Base-by-base conservation (phyloP, 805 yeast genomes). In the Ogataea pignaliae region DNA sequence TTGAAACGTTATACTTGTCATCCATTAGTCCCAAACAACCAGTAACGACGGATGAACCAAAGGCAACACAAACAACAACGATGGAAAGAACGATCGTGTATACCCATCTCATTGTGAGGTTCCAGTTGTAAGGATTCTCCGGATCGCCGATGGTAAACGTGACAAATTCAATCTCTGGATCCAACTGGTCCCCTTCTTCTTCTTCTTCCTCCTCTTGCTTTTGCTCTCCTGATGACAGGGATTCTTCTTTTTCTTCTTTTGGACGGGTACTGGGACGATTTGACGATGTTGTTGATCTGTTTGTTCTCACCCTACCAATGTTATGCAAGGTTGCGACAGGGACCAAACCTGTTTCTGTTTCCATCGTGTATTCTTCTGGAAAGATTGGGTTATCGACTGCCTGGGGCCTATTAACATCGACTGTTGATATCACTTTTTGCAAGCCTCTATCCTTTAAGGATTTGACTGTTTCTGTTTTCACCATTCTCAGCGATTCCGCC, bases 361-460 rank as follows among this genome's bases (percentile, higher is more conserved):
- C 97, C 63, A 89, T 52, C 7, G 89, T 85, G 62, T 87, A 89
- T 61, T 89, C 96, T 70, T 89, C 97, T 9, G 97, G 97, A 72
- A 89, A 89, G 31, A 88, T 83, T 13, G 91, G 85, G 50, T 76
- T 75, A 47, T 72, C 75, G 18, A 76, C 71, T 33, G 59, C 66
- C 39, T 69, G 54, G 8, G 87, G 85, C 37, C 79, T 75, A 51
- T 75, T 75, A 34, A 81, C 65, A 51, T 79, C 87, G 0, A 79
- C 75, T 26, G 68, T 57, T 4, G 86, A 81, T 1, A 77, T 69
- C 3, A 66, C 70, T n/a, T 73, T 63, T 6, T 78, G 69, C 13
- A 85, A 55, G 45, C 93, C 93, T 61, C 73, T 66, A 12, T 78
- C 81, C 42, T 72, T 76, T 40, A 88, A 65, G 2, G 95, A 79